Conservation (phyloP, 768 basidiomycete genomes). For the Tulasnella sp. region DNA sequence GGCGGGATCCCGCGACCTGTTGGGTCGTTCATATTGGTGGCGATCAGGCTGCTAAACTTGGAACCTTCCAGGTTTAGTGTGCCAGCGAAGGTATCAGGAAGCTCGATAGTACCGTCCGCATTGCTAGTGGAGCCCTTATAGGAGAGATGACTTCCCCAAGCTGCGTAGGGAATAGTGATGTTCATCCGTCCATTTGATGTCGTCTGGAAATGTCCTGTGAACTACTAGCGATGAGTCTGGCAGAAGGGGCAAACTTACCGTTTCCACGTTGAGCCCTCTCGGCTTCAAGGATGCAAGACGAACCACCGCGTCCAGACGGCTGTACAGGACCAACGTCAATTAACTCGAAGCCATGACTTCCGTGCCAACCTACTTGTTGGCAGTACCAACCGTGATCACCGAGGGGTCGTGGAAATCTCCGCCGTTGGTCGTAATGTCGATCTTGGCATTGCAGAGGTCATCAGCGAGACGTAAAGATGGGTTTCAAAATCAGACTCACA, state of each 20-base stretch:
- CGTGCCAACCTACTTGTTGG: neutral
- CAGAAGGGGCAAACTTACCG: neutral
- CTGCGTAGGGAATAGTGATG: conserved; percentile 4
- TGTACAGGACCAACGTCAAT: neutral
- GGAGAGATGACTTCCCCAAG: neutral
- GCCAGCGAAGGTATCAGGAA: neutral
- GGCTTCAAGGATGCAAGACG: neutral
- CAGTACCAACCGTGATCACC: neutral
- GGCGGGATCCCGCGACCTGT: neutral
- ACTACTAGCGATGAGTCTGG: neutral
- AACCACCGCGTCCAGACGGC: neutral
- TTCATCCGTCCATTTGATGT: conserved; percentile 14
- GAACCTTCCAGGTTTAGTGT: neutral
- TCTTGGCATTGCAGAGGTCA: neutral
- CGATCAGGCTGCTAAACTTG: neutral
- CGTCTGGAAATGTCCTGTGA: neutral
- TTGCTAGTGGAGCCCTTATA: neutral
- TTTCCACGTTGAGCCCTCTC: neutral
- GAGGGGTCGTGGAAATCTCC: neutral
- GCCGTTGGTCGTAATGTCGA: neutral
- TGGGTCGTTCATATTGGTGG: neutral
- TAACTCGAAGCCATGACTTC: neutral
- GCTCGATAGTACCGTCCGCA: neutral
- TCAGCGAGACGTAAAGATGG: neutral
- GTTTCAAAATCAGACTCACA: neutral